phyloP scores from a whole-genome alignment of 345 rosid genomes.

The Orychophragmus violaceus region DNA sequence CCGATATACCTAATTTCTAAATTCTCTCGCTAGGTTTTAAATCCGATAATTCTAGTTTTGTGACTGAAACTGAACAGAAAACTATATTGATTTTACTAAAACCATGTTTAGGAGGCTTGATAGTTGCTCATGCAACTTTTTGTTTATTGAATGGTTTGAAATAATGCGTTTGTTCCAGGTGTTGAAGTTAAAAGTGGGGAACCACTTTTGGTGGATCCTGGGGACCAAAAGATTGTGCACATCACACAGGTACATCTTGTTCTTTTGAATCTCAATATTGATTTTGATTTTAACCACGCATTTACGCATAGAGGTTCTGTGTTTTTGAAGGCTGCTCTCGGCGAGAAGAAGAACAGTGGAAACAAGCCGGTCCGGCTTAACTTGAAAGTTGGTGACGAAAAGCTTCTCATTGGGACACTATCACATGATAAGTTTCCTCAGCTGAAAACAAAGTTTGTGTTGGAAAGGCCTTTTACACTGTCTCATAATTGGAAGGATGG shows the following conservation, averaged over 20 bases:
- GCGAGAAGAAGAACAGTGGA: constrained; percentile 46
- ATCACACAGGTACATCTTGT: constrained; percentile 47
- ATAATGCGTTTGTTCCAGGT: constrained; percentile 33
- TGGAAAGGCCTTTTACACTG: constrained; percentile 48
- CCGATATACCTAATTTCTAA: no score
- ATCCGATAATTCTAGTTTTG: no score
- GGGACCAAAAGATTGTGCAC: constrained; percentile 37
- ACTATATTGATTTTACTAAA: no score
- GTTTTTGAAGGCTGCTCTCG: constrained; percentile 49
- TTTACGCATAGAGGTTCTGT: neutral
- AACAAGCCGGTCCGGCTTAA: constrained; percentile 33
- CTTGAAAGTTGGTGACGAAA: constrained; percentile 38
- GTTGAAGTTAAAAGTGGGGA: constrained; percentile 54
- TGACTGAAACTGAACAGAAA: no score
- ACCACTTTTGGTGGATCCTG: constrained; percentile 33
- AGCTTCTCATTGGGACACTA: constrained; percentile 58
- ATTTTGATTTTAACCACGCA: neutral
- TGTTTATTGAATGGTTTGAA: neutral
- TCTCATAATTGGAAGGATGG: constrained; percentile 69
- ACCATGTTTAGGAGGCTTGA: no score
- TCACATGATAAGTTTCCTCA: constrained; percentile 62
- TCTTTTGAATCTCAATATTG: neutral
- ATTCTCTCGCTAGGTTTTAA: no score
- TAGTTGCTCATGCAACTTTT: neutral
- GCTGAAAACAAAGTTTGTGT: constrained; percentile 45